phyloP scores from a whole-genome alignment of 176 grass and related monocot species.

The Zoysia japonica region DNA sequence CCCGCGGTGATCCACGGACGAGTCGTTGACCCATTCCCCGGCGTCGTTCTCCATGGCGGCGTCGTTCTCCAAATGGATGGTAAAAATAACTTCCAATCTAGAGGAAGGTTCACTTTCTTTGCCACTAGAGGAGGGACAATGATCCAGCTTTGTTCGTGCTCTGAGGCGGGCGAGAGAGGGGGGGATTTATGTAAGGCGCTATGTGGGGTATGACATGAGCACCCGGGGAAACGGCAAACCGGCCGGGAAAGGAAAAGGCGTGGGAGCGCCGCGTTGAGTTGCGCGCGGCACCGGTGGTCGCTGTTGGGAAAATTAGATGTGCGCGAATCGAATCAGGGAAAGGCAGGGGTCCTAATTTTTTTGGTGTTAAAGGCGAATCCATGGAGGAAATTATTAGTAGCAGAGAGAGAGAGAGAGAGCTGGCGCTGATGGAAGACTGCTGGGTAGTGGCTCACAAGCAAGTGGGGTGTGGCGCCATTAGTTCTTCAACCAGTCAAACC shows the following conservation, averaged over 20 bases:
- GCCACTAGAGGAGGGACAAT: background rate
- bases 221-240: background rate
- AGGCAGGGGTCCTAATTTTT: background rate
- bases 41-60: background rate
- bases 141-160: background rate
- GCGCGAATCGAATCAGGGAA: slow-evolving; percentile 48
- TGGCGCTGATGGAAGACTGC: background rate
- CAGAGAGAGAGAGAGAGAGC: background rate
- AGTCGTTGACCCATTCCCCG: slow-evolving; percentile 59
- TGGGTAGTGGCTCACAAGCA: background rate
- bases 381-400: no score
- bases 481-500: no score
- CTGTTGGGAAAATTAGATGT: slow-evolving; percentile 9
- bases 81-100: background rate
- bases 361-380: background rate
- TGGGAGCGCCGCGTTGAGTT: background rate
- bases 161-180: background rate
- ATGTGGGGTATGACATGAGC: background rate
- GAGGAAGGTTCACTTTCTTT: background rate
- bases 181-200: slow-evolving; percentile 7
- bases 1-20: slow-evolving; percentile 71
- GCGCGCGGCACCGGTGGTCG: slow-evolving; percentile 6
- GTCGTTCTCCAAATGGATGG: background rate
- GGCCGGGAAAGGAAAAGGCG: background rate
- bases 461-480: background rate